Evolutionary conservation across 352 stramenopile species (phyloP), one percentile per base, ranked within the genome.

Genomic region (Phytophthora litchii): DNA sequence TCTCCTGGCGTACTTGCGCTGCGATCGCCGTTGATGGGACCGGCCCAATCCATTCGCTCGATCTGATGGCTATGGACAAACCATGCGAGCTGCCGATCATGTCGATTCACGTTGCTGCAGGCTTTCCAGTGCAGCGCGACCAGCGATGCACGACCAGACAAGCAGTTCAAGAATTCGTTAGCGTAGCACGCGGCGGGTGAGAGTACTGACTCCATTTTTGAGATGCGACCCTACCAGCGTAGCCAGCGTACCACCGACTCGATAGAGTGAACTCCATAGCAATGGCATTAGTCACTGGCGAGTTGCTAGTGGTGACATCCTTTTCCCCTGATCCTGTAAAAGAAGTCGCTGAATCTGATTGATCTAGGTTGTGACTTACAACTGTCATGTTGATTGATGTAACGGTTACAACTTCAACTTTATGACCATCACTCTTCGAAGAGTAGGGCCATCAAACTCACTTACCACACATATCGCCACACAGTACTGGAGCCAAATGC

Each of bases 351-450:
- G 23, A 27, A 27, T 27, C 23, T 27, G 23, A 27, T 5, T 27
- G 23, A n/a, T n/a, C n/a, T n/a, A n/a, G n/a, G n/a, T n/a, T n/a
- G n/a, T 48, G 42, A 35, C 42, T 38, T 23, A 27, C 23, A 27
- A 27, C 13, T 29, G 14, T 19, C 3, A 37, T 11, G 19, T 36
- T 62, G 54, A 56, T 20, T 27, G 6, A 23, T 50, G 45, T 60
- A 59, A 53, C 47, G 23, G 43, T 44, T 41, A 54, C 29, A 53
- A 59, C 48, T 64, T 64, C 56, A 64, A 60, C 47, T 47, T 23
- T 17, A 37, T n/a, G 40, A 53, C 48, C 38, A 60, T 43, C 48
- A 60, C 40, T 54, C 56, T 37, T 31, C 21, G 19, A 27, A 27
- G n/a, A 27, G 23, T 5, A 5, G 5, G 3, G 5, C 23, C 5